phyloP scores from a whole-genome alignment of 768 basidiomycete genomes.

The Mycena belliarum region DNA sequence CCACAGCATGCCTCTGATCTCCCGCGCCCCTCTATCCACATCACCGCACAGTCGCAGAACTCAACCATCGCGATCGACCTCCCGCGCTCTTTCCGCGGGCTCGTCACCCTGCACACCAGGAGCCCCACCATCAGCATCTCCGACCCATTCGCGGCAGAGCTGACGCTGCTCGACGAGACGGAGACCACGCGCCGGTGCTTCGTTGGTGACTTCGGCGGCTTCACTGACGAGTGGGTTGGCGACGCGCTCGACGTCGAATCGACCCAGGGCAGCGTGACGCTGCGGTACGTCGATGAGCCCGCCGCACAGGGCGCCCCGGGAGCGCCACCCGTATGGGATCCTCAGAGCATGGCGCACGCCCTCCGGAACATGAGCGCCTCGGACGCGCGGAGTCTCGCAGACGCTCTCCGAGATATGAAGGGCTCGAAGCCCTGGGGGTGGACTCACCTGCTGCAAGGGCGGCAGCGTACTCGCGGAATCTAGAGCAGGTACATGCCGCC shows the following conservation, averaged over 20 bases:
- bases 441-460: no score
- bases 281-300: slow-evolving; percentile 29
- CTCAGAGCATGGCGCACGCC: no score
- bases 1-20: background rate
- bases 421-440: no score
- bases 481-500: no score
- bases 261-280: slow-evolving; percentile 35
- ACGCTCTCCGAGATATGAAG: no score
- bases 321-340: no score
- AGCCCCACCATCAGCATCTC: slow-evolving; percentile 36
- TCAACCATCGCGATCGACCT: slow-evolving; percentile 37
- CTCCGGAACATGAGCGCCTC: no score
- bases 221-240: slow-evolving; percentile 20
- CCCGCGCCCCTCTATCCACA: slow-evolving; percentile 27
- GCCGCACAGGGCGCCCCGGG: no score
- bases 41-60: slow-evolving; percentile 26
- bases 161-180: slow-evolving; percentile 36
- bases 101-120: slow-evolving; percentile 33
- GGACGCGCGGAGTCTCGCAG: no score
- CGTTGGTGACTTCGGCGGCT: slow-evolving; percentile 40
- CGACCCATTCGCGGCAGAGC: slow-evolving; percentile 28
- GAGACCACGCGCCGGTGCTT: slow-evolving; percentile 38
- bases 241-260: slow-evolving; percentile 27
- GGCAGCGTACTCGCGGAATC: no score
- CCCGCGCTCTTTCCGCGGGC: slow-evolving; percentile 43